Conservation (phyloP, 306 rosid genomes). For the Arachis stenosperma region DNA sequence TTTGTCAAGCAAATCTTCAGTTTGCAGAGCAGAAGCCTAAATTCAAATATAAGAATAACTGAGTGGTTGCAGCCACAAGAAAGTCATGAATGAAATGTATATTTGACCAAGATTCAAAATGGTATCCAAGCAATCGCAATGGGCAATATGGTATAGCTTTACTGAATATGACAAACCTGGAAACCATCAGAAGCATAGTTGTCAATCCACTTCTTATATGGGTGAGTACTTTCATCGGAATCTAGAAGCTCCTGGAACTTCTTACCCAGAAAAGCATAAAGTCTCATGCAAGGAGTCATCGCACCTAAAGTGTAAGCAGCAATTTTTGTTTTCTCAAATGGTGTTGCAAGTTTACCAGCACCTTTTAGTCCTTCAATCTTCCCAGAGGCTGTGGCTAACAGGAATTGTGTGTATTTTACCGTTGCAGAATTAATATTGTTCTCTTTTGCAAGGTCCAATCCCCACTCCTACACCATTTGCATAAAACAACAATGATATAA, state of each 20-base stretch:
- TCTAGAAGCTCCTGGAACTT: constrained; percentile 63
- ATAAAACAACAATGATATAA: constrained; percentile 25
- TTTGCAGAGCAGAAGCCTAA: constrained; percentile 82
- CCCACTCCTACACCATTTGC: constrained; percentile 76
- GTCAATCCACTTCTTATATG: constrained; percentile 86
- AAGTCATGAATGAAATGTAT: constrained; percentile 47
- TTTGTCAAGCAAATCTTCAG: constrained; percentile 96
- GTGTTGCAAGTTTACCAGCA: constrained; percentile 95
- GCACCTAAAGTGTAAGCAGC: constrained; percentile 97
- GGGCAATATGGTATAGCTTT: constrained; percentile 42
- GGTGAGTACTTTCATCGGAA: constrained; percentile 57
- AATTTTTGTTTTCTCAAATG: constrained; percentile 95
- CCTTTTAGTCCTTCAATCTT: constrained; percentile 87
- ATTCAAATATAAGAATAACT: constrained; percentile 61
- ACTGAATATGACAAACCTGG: constrained; percentile 69
- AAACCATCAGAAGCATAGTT: constrained; percentile 75
- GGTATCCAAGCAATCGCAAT: constrained; percentile 42
- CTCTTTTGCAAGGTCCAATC: constrained; percentile 62
- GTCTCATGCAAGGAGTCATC: constrained; percentile 97
- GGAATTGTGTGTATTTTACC: constrained; percentile 78
- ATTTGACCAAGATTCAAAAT: constrained; percentile 39
- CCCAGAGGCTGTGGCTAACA: constrained; percentile 97
- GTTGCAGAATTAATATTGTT: constrained; percentile 71
- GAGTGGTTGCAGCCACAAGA: constrained; percentile 47
- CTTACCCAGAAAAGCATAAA: constrained; percentile 85